Conservation (phyloP, 2,329 filamentous ascomycete species). For the Curvularia sp. region DNA sequence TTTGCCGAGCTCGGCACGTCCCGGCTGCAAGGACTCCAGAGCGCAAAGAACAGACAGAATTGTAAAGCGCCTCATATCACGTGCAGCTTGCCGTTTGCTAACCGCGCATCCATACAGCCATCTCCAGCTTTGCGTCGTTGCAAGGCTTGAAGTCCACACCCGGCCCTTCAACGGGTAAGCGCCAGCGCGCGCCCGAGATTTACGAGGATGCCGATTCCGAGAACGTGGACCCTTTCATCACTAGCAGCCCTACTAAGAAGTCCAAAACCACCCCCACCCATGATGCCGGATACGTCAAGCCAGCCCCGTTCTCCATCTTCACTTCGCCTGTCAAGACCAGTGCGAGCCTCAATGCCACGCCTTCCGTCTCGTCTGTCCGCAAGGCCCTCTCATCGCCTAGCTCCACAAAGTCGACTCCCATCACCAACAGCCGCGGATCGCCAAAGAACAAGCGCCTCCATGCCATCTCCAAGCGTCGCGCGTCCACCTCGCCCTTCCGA, state of each 20-base stretch:
- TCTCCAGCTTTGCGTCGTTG: slow-evolving; percentile 45
- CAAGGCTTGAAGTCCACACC: slow-evolving; percentile 38
- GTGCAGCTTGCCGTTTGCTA: slow-evolving; percentile 18
- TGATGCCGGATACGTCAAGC: slow-evolving; percentile 49
- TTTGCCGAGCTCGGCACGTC: slow-evolving; percentile 75
- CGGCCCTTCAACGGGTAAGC: slow-evolving; percentile 53
- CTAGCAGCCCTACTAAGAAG: slow-evolving; percentile 62
- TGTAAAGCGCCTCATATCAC: slow-evolving; percentile 50
- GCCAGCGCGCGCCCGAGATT: slow-evolving; percentile 52
- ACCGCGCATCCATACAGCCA: slow-evolving; percentile 38
- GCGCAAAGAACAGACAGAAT: slow-evolving; percentile 78
- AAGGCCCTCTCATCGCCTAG: slow-evolving; percentile 54
- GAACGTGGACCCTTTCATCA: slow-evolving; percentile 64
- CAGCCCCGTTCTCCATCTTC: slow-evolving; percentile 51
- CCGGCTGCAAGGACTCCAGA: slow-evolving; percentile 74
- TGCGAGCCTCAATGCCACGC: slow-evolving; percentile 37
- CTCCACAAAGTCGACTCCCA: slow-evolving; percentile 54
- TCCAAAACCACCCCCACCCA: slow-evolving; percentile 51
- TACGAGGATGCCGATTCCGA: slow-evolving; percentile 62
- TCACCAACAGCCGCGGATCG: slow-evolving; percentile 70
- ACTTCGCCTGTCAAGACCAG: slow-evolving; percentile 37
- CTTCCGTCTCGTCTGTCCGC: slow-evolving; percentile 41
- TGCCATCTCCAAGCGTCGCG: slow-evolving; percentile 72
- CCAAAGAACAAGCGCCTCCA: slow-evolving; percentile 75
- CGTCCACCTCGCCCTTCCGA: slow-evolving; percentile 65